These are phyloP conservation scores for Cudoniella acicularis DNA, from an alignment of 495 filamentous ascomycete species.

Conservation along the genomic window DNA sequence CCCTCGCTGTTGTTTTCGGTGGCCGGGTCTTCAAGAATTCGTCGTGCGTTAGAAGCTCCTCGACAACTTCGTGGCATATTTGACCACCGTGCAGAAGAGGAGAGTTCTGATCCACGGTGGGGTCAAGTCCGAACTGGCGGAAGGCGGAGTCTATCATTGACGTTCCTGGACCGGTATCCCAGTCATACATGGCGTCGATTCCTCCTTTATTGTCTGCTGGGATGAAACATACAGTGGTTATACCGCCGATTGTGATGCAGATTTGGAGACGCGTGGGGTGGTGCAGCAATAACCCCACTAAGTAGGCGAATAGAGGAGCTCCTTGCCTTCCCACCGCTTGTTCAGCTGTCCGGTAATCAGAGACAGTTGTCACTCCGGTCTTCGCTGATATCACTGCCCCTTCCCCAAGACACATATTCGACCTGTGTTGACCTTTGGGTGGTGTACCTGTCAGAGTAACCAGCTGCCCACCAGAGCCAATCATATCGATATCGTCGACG, in stretches of 20 bases:
- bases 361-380: constrained; percentile 42
- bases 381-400: constrained; percentile 40
- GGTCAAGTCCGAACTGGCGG: constrained; percentile 23
- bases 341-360: constrained; percentile 43
- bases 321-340: constrained; percentile 44
- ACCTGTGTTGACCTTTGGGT: constrained; percentile 23
- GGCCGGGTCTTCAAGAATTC: constrained; percentile 21
- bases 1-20: constrained; percentile 27
- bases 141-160: constrained; percentile 25
- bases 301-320: constrained; percentile 42
- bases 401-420: constrained; percentile 38
- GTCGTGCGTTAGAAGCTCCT: constrained; percentile 19
- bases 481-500: constrained; percentile 27
- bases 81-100: constrained; percentile 13
- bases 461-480: constrained; percentile 26
- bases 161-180: constrained; percentile 29
- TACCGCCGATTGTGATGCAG: constrained; percentile 26
- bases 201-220: constrained; percentile 23
- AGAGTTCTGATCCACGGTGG: constrained; percentile 18
- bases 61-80: constrained; percentile 25
- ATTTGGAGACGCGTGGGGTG: constrained; percentile 28
- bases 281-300: constrained; percentile 28
- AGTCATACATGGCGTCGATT: constrained; percentile 29
- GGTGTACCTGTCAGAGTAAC: constrained; percentile 21
- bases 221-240: constrained; percentile 26